Base-by-base conservation (phyloP, 495 filamentous ascomycete species). In the Xylaria venustula region DNA sequence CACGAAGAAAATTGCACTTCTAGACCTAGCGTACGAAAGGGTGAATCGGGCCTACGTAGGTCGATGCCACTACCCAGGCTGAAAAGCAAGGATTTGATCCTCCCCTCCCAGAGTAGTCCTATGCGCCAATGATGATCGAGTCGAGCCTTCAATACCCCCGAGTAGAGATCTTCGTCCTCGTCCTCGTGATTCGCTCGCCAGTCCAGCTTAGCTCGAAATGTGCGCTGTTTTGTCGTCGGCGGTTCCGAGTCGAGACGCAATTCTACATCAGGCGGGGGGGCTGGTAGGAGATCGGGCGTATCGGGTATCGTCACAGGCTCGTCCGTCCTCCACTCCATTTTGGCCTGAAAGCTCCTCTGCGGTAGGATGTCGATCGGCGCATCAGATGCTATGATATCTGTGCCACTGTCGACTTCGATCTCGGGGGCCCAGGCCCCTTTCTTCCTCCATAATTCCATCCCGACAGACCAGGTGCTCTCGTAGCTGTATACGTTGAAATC, bases 401-500 rank as follows among this genome's bases (percentile, higher is more conserved):
- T 11, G 37, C 60, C 59, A 67, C 70, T 61, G 22, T 70, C 65
- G 49, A 74, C 67, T 57, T 78, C 78, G 6, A 77, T 68, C 17
- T 78, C 70, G 17, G 79, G 76, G 7, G 74, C 63, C 42, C 73
- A 71, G 34, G 72, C 77, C 63, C 71, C 63, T 53, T 68, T 72
- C 72, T 83, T 72, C 73, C 82, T 83, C 93, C 95, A 98, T 28
- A 97, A 77, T 73, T 98, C 95, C 71, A 87, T 89, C 12, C 95
- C 94, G 8, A 97, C 79, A 41, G 89, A 88, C 78, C 97, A 83
- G 37, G 95, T 92, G 70, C 91, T 96, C 77, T 98, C 94, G 77
- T 97, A 98, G 67, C 90, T 95, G 76, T 97, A 97, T 51, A 97
- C 91, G 70, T 98, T 98, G 72, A 98, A 98, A 63, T 94, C 91